Conservation (phyloP, 441 rosid species). For the Erysimum pusillum region DNA sequence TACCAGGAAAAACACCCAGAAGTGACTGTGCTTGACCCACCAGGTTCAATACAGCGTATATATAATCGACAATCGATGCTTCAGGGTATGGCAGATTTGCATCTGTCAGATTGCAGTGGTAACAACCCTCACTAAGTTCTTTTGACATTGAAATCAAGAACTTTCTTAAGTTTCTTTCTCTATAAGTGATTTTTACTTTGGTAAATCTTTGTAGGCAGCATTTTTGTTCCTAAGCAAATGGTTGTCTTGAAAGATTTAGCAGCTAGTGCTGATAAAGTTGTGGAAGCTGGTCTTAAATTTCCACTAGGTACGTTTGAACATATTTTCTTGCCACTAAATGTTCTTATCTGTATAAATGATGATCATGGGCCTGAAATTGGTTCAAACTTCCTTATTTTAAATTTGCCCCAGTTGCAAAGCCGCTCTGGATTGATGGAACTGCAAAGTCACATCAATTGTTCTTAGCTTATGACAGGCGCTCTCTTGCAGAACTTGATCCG, state of each 20-base stretch:
- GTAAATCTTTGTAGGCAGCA: slow-evolving; percentile 62
- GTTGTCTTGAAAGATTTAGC: slow-evolving; percentile 70
- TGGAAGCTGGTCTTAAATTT: slow-evolving; percentile 76
- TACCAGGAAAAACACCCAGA: slow-evolving; percentile 75
- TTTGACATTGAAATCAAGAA: slow-evolving; percentile 24
- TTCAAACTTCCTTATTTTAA: not conserved
- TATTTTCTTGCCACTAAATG: not conserved
- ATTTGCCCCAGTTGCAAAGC: slow-evolving; percentile 94
- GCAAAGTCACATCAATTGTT: slow-evolving; percentile 70
- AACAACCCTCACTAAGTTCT: slow-evolving; percentile 20
- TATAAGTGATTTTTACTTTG: slow-evolving; percentile 35
- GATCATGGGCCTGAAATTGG: not conserved
- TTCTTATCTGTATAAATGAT: not conserved
- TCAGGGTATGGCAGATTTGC: slow-evolving; percentile 74
- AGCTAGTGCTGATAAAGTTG: slow-evolving; percentile 70
- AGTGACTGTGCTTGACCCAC: slow-evolving; percentile 86
- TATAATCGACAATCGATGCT: slow-evolving; percentile 91
- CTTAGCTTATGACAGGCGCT: slow-evolving; percentile 62
- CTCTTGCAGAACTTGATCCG: slow-evolving; percentile 84
- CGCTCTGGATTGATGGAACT: slow-evolving; percentile 89
- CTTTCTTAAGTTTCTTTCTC: slow-evolving; percentile 7
- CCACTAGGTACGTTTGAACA: slow-evolving; percentile 71
- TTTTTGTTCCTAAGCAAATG: slow-evolving; percentile 82
- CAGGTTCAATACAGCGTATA: slow-evolving; percentile 74
- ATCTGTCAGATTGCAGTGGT: slow-evolving; percentile 72